These are phyloP conservation scores for Irineochytrium annulatum DNA, from an alignment of 192 early-diverging fungal species.

Conservation along the genomic window DNA sequence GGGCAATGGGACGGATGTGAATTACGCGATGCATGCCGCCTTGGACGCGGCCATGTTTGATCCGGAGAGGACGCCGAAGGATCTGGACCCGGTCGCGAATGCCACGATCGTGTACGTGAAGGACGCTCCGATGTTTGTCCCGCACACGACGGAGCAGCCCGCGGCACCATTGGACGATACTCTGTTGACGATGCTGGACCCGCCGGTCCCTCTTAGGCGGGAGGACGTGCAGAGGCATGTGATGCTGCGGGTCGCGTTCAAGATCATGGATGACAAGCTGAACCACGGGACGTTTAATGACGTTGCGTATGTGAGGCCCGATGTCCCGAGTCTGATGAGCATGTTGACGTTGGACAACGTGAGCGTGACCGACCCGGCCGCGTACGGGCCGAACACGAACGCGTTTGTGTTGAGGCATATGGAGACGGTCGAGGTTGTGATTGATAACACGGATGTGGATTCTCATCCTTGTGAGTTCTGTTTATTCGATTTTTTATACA, in stretches of 20 bases:
- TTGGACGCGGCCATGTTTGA: not conserved
- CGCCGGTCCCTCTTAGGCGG: constrained; percentile 15
- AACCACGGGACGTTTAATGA: constrained; percentile 80
- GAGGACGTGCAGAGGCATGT: not conserved
- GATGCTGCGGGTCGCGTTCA: constrained; percentile 53
- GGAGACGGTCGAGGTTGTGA: constrained; percentile 61
- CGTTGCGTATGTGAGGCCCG: constrained; percentile 58
- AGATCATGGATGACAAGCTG: constrained; percentile 59
- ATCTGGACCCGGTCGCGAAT: not conserved
- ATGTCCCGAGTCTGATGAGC: constrained; percentile 61
- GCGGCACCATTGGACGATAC: constrained; percentile 30
- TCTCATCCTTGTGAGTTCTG: not conserved
- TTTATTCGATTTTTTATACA: not conserved
- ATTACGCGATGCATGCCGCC: constrained; percentile 63
- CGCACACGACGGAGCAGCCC: constrained; percentile 49
- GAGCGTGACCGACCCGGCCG: constrained; percentile 29
- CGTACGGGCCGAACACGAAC: constrained; percentile 64
- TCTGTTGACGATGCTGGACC: constrained; percentile 21
- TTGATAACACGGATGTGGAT: constrained; percentile 62
- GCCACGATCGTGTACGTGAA: not conserved
- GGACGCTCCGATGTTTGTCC: constrained; percentile 22
- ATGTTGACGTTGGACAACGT: constrained; percentile 52
- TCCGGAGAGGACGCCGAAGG: not conserved
- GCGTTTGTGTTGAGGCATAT: constrained; percentile 52
- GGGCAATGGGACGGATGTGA: constrained; percentile 1